A percentile compares a stretch with the other conserved stretches of the same genome.
Evolutionary conservation across 1,284 basidiomycete species (phyloP).

Genomic region (Pholiota adiposa): DNA sequence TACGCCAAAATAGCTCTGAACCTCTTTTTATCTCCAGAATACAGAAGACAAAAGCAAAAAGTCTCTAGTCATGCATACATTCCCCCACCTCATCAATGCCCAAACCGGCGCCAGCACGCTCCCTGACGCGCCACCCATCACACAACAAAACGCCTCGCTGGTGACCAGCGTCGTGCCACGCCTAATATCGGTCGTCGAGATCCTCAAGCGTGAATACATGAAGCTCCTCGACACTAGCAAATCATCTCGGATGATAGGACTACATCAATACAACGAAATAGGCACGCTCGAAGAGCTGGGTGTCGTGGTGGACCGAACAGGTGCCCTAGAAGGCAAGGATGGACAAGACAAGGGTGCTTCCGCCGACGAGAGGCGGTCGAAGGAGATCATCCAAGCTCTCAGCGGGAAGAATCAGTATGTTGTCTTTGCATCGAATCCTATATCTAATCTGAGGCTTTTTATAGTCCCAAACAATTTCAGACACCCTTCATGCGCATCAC

Average conservation of each 20-base stretch:
- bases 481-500: conserved; percentile 80
- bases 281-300: conserved; percentile 56
- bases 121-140: neutral
- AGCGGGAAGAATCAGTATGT: conserved; percentile 62
- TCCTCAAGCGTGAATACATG: conserved; percentile 81
- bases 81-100: neutral
- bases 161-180: conserved; percentile 59
- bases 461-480: conserved; percentile 64
- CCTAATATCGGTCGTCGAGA: conserved; percentile 79
- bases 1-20: too few species aligned
- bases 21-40: neutral
- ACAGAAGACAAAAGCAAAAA: neutral
- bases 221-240: conserved; percentile 41
- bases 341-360: conserved; percentile 18
- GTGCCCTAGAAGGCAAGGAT: conserved; percentile 16
- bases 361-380: conserved; percentile 29
- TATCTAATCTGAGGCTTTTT: neutral
- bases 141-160: conserved; percentile 27
- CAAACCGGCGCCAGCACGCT: neutral
- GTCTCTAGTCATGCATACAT: neutral
- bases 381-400: conserved; percentile 43
- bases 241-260: conserved; percentile 47
- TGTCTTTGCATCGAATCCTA: neutral
- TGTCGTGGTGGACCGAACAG: conserved; percentile 18
- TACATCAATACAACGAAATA: conserved; percentile 84